Evolutionary conservation across 192 early-diverging fungal species (phyloP).

Genomic region (Chytriomyces confervae): DNA sequence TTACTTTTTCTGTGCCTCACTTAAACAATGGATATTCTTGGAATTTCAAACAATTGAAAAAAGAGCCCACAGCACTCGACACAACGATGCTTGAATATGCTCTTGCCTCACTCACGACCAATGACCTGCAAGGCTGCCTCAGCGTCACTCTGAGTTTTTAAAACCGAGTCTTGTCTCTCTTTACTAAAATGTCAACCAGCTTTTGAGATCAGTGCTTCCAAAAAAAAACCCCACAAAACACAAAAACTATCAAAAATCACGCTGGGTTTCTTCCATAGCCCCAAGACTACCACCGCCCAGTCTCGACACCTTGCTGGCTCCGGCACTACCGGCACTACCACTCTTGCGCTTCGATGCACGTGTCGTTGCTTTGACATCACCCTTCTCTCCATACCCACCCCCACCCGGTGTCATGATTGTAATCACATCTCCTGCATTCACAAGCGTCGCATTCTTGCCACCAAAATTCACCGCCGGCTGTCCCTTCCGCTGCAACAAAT

Average conservation of each 20-base stretch:
- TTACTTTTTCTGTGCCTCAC: too few species aligned
- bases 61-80: too few species aligned
- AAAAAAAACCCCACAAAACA: not conserved
- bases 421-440: conserved; percentile 80
- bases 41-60: too few species aligned
- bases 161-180: too few species aligned
- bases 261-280: conserved; percentile 25
- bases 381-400: conserved; percentile 71
- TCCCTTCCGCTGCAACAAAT: conserved; percentile 73
- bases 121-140: too few species aligned
- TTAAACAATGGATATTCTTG: too few species aligned
- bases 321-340: not conserved
- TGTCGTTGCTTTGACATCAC: not conserved
- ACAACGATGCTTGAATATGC: too few species aligned
- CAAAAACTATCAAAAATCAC: conserved; percentile 22
- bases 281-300: conserved; percentile 25
- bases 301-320: not conserved
- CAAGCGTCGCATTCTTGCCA: conserved; percentile 86
- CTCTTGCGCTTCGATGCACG: not conserved
- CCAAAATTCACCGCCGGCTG: conserved; percentile 69
- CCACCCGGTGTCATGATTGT: conserved; percentile 91
- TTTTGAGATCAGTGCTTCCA: too few species aligned
- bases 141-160: too few species aligned
- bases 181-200: too few species aligned
- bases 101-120: too few species aligned